Evolutionary conservation across 192 early-diverging fungal species (phyloP).

Genomic region (Umbelopsis ramanniana): DNA sequence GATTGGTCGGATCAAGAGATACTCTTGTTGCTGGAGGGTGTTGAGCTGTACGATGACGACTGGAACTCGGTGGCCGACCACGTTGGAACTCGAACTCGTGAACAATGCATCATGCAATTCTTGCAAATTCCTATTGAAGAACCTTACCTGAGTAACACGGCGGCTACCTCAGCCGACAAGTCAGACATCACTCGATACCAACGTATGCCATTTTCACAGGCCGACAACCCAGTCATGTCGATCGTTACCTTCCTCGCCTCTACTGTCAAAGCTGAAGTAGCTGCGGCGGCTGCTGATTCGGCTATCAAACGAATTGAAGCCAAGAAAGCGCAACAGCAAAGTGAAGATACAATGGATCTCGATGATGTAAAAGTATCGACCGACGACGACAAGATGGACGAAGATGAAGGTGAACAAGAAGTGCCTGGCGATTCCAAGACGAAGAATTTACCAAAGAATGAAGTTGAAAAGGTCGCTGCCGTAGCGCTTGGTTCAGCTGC

Average conservation of each 20-base stretch:
- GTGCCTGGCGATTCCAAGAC: neutral
- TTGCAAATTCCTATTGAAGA: constrained; percentile 94
- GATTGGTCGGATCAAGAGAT: constrained; percentile 94
- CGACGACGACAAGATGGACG: constrained; percentile 17
- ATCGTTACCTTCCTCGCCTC: constrained; percentile 91
- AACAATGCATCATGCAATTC: constrained; percentile 93
- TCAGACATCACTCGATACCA: constrained; percentile 63
- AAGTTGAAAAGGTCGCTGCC: constrained; percentile 79
- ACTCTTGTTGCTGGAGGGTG: constrained; percentile 86
- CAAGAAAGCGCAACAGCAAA: constrained; percentile 35
- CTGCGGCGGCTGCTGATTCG: constrained; percentile 82
- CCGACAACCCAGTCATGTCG: constrained; percentile 94
- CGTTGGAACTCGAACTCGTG: constrained; percentile 87
- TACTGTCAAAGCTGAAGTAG: constrained; percentile 90
- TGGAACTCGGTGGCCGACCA: constrained; percentile 95
- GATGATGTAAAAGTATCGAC: constrained; percentile 27
- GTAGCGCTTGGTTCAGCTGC: constrained; percentile 92
- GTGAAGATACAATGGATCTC: constrained; percentile 43
- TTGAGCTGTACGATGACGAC: constrained; percentile 96
- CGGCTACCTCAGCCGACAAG: constrained; percentile 44
- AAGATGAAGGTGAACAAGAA: constrained; percentile 29
- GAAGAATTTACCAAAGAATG: constrained; percentile 45
- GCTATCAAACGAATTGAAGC: constrained; percentile 61
- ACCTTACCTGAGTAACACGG: constrained; percentile 58
- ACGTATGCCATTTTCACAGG: constrained; percentile 76